These are phyloP conservation scores for Alternaria angustiovoidea DNA, from an alignment of 2,329 filamentous ascomycete species.

Conservation along the genomic window DNA sequence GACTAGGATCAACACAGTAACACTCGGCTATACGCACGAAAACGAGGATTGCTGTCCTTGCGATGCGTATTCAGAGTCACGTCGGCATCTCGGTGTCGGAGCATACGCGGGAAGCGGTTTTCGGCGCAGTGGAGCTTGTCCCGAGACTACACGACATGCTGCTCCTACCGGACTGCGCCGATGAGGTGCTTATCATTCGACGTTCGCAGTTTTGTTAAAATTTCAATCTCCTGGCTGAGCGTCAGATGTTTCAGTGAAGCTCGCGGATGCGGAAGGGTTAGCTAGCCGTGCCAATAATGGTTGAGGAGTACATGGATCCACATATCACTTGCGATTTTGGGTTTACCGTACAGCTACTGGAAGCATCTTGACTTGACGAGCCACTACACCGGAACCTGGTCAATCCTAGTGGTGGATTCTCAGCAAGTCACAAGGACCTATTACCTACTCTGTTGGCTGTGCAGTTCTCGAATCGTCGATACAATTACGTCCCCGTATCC, in stretches of 20 bases:
- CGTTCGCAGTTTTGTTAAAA: conserved; percentile 13
- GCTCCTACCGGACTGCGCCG: conserved; percentile 28
- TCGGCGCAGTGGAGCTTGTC: conserved; percentile 17
- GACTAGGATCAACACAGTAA: background rate
- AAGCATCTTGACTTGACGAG: conserved; percentile 29
- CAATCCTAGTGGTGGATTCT: conserved; percentile 24
- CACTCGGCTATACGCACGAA: background rate
- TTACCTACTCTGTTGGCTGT: conserved; percentile 24
- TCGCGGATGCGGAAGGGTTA: conserved; percentile 26
- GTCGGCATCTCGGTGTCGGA: conserved; percentile 19
- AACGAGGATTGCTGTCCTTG: conserved; percentile 12
- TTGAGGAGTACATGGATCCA: conserved; percentile 24
- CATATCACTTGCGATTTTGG: conserved; percentile 29
- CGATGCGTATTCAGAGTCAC: conserved; percentile 14
- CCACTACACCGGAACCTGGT: conserved; percentile 27
- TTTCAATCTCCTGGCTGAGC: conserved; percentile 12
- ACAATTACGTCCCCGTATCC: conserved; percentile 25
- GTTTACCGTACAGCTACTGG: conserved; percentile 29
- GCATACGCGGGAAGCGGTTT: conserved; percentile 28
- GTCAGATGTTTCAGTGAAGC: conserved; percentile 17
- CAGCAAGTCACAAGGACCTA: conserved; percentile 25
- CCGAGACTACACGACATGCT: conserved; percentile 23
- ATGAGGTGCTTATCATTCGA: conserved; percentile 40
- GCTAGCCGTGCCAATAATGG: conserved; percentile 14
- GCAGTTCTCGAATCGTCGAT: conserved; percentile 37